These are phyloP conservation scores for Cadophora luteo-olivacea DNA, from an alignment of 2,329 filamentous ascomycete species.

Conservation along the genomic window DNA sequence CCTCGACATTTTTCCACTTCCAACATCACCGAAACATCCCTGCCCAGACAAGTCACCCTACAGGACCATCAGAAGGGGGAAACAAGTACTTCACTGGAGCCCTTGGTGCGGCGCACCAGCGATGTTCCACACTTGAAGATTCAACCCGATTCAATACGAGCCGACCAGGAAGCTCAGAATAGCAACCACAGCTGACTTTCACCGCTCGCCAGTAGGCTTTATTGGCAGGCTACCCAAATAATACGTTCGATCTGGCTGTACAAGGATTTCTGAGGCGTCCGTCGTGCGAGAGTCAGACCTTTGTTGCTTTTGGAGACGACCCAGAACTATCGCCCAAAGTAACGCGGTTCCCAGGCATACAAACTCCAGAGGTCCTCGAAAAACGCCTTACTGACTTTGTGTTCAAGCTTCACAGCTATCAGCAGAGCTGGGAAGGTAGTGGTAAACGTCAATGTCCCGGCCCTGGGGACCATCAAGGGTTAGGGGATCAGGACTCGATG, in stretches of 20 bases:
- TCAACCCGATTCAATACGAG: constrained; percentile 27
- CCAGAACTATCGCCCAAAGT: constrained; percentile 41
- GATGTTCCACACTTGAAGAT: constrained; percentile 36
- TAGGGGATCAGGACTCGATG: constrained; percentile 68
- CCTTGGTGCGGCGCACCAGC: constrained; percentile 31
- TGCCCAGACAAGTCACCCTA: constrained; percentile 40
- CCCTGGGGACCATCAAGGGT: constrained; percentile 56
- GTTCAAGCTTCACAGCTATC: constrained; percentile 45
- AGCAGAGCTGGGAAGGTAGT: constrained; percentile 46
- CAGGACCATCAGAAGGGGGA: constrained; percentile 30
- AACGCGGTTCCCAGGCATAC: constrained; percentile 39
- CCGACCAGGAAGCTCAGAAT: constrained; percentile 34
- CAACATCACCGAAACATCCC: constrained; percentile 34
- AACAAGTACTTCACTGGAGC: constrained; percentile 35
- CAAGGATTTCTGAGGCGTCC: constrained; percentile 45
- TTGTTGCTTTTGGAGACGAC: constrained; percentile 43
- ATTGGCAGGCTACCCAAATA: constrained; percentile 37
- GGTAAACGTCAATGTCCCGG: constrained; percentile 62
- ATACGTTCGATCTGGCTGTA: constrained; percentile 49
- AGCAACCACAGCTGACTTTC: constrained; percentile 35
- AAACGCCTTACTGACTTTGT: constrained; percentile 43
- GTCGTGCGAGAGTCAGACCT: constrained; percentile 44
- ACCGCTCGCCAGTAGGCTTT: constrained; percentile 38
- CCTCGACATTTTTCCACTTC: constrained; percentile 26
- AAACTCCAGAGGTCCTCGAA: constrained; percentile 42